Conservation (phyloP, 805 yeast genomes). For the Deakozyma indianensis region DNA sequence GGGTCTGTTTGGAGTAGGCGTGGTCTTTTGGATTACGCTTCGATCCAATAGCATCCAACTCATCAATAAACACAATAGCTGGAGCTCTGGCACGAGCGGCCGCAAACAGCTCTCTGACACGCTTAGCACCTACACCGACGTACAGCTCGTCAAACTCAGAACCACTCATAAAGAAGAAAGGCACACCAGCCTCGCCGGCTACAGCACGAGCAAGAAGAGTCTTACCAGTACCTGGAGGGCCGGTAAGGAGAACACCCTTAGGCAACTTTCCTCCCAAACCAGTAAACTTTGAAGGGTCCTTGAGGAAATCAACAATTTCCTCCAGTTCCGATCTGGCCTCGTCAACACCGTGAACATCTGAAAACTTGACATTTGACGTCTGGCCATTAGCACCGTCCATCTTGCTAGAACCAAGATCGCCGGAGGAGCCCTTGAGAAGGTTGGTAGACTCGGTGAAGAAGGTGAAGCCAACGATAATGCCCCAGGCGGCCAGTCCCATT, state of each 20-base stretch:
- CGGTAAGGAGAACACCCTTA: slow-evolving; percentile 90
- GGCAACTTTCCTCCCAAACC: slow-evolving; percentile 96
- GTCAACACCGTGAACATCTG: slow-evolving; percentile 94
- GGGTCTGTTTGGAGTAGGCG: slow-evolving; percentile 94
- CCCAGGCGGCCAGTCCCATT: slow-evolving; percentile 65
- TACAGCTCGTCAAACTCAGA: slow-evolving; percentile 96
- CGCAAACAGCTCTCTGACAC: slow-evolving; percentile 84
- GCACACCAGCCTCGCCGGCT: slow-evolving; percentile 98
- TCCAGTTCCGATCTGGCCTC: slow-evolving; percentile 96
- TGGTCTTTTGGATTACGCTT: slow-evolving; percentile 95
- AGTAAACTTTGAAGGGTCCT: slow-evolving; percentile 92
- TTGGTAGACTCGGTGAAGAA: slow-evolving; percentile 74
- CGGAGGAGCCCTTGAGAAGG: slow-evolving; percentile 40
- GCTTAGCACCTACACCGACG: slow-evolving; percentile 98
- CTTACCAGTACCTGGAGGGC: slow-evolving; percentile 99
- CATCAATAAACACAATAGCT: slow-evolving; percentile 93
- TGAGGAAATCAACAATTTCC: slow-evolving; percentile 93
- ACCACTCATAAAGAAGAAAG: slow-evolving; percentile 96
- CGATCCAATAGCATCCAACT: slow-evolving; percentile 97
- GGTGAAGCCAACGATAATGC: slow-evolving; percentile 63
- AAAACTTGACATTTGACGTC: slow-evolving; percentile 72
- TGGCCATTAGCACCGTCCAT: slow-evolving; percentile 72
- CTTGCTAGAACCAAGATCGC: slow-evolving; percentile 33
- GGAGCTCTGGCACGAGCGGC: slow-evolving; percentile 95
- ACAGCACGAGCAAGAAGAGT: slow-evolving; percentile 94